Percentiles rank a stretch among this genome's conserved stretches.
phyloP scores from a whole-genome alignment of 441 rosid genomes.

The Eruca vesicaria region DNA sequence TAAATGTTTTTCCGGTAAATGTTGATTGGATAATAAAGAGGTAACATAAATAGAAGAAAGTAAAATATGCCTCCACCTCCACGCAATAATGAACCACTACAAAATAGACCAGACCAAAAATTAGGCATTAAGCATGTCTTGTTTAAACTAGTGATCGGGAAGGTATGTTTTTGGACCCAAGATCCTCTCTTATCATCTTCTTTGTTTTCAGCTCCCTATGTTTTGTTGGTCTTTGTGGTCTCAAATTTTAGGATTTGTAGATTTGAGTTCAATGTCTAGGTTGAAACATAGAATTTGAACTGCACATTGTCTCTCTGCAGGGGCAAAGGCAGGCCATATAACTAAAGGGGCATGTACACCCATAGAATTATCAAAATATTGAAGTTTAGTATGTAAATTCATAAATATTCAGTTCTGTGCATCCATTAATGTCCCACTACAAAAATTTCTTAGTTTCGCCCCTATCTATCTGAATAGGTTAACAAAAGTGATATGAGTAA shows the following conservation, averaged over 20 bases:
- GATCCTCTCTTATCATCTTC: background rate
- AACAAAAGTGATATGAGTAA: no score
- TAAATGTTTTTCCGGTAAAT: no score
- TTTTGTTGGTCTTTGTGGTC: background rate
- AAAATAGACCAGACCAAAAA: background rate
- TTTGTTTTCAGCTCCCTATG: background rate
- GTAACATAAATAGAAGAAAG: background rate
- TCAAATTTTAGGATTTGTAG: background rate
- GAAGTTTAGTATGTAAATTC: no score
- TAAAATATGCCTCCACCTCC: background rate
- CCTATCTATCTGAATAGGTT: no score
- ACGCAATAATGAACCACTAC: no score
- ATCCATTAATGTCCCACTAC: no score
- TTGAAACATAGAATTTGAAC: background rate
- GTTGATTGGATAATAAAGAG: no score
- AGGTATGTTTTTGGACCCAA: background rate
- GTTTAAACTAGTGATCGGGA: background rate
- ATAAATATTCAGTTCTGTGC: no score
- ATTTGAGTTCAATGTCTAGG: background rate
- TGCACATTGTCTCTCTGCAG: background rate
- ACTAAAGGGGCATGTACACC: no score
- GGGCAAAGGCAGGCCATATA: no score
- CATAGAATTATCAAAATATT: no score
- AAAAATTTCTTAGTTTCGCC: no score
- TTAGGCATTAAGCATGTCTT: background rate